These are phyloP conservation scores for Plasmodium gallinaceum DNA, from an alignment of 169 alveolate genomes.

Conservation along the genomic window DNA sequence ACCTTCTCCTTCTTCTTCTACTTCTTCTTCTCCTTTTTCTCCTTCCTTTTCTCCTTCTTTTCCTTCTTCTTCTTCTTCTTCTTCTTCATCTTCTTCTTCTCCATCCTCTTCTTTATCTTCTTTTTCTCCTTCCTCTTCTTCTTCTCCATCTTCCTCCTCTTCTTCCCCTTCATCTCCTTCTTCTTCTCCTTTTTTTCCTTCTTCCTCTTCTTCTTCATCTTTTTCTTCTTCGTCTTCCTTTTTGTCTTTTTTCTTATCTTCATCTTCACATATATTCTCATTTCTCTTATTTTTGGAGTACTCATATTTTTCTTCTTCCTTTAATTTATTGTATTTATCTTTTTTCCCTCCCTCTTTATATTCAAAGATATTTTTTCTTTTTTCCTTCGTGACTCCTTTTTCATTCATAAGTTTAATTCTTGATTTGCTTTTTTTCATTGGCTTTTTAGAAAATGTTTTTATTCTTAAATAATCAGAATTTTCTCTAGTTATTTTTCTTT, in stretches of 20 bases:
- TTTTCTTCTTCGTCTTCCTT: background rate
- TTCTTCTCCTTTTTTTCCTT: background rate
- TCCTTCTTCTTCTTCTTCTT: constrained; percentile 1
- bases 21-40: constrained; percentile 10
- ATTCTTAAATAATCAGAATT: no score
- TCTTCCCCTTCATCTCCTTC: background rate
- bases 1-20: background rate
- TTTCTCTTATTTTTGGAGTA: background rate
- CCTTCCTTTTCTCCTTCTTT: constrained; percentile 3
- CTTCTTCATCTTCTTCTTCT: background rate
- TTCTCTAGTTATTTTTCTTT: no score
- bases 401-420: no score
- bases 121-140: background rate
- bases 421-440: no score
- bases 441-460: no score
- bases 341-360: no score
- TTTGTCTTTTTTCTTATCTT: background rate
- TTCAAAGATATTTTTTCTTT: no score
- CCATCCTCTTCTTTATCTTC: background rate
- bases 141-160: background rate
- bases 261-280: background rate
- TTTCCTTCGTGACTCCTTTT: no score
- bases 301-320: background rate
- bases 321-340: no score
- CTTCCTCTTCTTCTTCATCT: background rate